Conservation (phyloP, 257 asterid species). For the Paraleonurus japonicus region DNA sequence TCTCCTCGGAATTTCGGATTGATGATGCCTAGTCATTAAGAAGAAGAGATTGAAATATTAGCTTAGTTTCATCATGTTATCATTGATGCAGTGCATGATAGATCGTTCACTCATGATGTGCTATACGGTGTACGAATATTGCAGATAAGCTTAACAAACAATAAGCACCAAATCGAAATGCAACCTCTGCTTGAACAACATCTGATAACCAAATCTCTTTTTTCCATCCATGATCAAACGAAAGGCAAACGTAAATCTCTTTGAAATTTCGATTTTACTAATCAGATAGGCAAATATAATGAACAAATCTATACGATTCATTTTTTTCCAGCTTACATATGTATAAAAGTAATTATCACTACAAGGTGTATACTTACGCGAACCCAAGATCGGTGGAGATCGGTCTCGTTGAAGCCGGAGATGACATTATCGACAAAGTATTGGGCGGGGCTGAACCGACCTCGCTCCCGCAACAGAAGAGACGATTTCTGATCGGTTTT, state of each 20-base stretch:
- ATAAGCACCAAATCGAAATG: no score
- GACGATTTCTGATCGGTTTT: conserved; percentile 55
- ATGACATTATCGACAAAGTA: conserved; percentile 85
- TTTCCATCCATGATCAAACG: not conserved
- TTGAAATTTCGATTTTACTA: not conserved
- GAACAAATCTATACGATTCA: not conserved
- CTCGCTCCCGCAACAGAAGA: conserved; percentile 66
- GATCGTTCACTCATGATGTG: no score
- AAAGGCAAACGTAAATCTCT: not conserved
- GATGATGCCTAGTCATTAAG: conserved; percentile 52
- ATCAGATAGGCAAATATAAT: not conserved
- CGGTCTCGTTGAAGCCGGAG: conserved; percentile 79
- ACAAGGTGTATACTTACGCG: conserved; percentile 38
- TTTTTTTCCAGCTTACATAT: not conserved
- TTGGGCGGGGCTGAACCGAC: conserved; percentile 80
- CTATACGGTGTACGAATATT: no score
- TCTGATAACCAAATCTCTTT: not conserved
- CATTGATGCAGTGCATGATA: no score
- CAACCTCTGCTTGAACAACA: no score
- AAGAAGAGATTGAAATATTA: not conserved
- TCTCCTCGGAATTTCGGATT: conserved; percentile 71
- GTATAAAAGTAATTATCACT: not conserved
- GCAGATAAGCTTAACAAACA: no score
- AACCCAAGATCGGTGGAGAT: conserved; percentile 83
- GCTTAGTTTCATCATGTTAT: not conserved